Percentiles rank a stretch among this genome's conserved stretches.
phyloP scores from a whole-genome alignment of 2,329 filamentous ascomycete genomes.

The Stagonosporopsis rhizophila region DNA sequence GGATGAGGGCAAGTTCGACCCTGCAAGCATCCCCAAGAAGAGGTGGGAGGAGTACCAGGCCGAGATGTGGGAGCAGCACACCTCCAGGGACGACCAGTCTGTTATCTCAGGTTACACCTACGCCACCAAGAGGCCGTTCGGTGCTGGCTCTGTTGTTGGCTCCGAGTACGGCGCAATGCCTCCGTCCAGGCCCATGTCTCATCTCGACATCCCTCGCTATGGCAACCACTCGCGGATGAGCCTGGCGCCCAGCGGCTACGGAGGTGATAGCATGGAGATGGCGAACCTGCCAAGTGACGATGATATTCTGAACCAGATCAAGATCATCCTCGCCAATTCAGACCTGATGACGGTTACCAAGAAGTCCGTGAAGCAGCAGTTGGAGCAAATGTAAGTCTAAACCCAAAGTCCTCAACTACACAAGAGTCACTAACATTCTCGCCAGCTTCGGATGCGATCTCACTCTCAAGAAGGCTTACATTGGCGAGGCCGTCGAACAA shows the following conservation, averaged over 20 bases:
- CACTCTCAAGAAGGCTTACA: slow-evolving; percentile 89
- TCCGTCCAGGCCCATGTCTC: slow-evolving; percentile 64
- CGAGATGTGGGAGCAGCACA: slow-evolving; percentile 96
- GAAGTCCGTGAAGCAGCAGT: slow-evolving; percentile 94
- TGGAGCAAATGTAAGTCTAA: slow-evolving; percentile 73
- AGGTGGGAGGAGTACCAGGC: slow-evolving; percentile 99
- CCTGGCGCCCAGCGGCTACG: slow-evolving; percentile 67
- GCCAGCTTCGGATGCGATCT: slow-evolving; percentile 79
- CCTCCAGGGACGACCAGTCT: slow-evolving; percentile 79
- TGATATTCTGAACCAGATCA: slow-evolving; percentile 88
- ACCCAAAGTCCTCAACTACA: background rate
- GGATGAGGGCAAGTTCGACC: slow-evolving; percentile 98
- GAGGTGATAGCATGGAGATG: slow-evolving; percentile 68
- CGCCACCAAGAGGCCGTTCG: slow-evolving; percentile 76
- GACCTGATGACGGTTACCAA: slow-evolving; percentile 99
- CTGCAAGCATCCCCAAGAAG: slow-evolving; percentile 90
- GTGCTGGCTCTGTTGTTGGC: slow-evolving; percentile 53
- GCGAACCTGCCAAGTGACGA: slow-evolving; percentile 85
- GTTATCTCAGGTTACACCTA: slow-evolving; percentile 95
- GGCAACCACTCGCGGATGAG: slow-evolving; percentile 50
- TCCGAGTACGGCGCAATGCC: slow-evolving; percentile 68
- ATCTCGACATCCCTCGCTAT: slow-evolving; percentile 64
- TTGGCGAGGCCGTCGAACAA: slow-evolving; percentile 57
- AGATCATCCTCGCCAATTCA: slow-evolving; percentile 87
- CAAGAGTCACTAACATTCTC: slow-evolving; percentile 25